phyloP scores from a whole-genome alignment of 1,284 basidiomycete species.

The Uromyces viciae-fabae region DNA sequence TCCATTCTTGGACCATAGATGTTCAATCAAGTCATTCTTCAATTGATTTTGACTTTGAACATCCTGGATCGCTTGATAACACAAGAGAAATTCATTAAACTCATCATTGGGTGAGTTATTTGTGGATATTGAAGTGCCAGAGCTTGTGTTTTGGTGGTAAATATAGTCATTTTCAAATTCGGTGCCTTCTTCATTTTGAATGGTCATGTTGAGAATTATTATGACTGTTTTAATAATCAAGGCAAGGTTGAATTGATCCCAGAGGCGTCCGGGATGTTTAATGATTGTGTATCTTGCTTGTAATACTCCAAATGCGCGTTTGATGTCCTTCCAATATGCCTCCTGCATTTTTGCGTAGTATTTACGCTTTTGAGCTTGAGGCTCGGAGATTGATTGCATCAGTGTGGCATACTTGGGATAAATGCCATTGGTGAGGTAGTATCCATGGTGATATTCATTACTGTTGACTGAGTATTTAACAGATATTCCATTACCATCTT shows the following conservation, averaged over 20 bases:
- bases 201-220: conserved; percentile 27
- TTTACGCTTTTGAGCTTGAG: not conserved
- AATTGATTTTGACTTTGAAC: conserved; percentile 55
- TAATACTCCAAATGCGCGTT: conserved; percentile 22
- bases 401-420: not conserved
- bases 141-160: not conserved
- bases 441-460: not conserved
- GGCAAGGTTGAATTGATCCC: not conserved
- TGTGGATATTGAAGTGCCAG: not conserved
- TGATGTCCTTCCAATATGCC: not conserved
- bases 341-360: not conserved
- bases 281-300: not conserved
- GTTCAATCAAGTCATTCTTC: not conserved
- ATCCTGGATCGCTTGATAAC: not conserved
- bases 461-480: not conserved
- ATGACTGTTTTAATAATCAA: conserved; percentile 8
- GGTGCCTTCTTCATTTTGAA: not conserved
- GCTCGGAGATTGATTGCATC: not conserved
- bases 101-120: not conserved
- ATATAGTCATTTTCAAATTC: not conserved
- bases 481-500: not conserved
- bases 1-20: not conserved
- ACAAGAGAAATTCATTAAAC: not conserved
- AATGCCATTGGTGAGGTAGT: conserved; percentile 10
- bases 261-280: not conserved